Evolutionary conservation across 2,329 filamentous ascomycete species (phyloP).

Genomic region (Rhexocercosporidium sp.): DNA sequence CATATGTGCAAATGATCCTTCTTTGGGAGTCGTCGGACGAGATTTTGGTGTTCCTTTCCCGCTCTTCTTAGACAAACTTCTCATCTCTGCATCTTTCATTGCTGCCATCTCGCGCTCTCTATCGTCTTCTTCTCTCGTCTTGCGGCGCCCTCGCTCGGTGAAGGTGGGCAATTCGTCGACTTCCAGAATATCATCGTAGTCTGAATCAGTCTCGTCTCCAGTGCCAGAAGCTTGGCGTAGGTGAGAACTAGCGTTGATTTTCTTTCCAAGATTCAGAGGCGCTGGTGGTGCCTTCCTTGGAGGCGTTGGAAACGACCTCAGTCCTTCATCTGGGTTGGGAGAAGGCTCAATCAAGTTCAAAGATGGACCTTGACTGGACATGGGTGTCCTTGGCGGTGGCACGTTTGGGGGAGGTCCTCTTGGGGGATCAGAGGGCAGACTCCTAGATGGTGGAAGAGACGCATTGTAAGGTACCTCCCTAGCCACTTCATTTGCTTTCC

Average conservation of each 20-base stretch:
- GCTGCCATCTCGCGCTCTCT: conserved; percentile 73
- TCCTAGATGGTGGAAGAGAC: conserved; percentile 61
- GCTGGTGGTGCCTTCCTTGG: conserved; percentile 84
- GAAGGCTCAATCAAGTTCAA: conserved; percentile 50
- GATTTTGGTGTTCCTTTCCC: conserved; percentile 58
- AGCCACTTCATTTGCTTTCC: conserved; percentile 52
- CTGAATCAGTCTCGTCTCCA: conserved; percentile 74
- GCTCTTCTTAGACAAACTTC: conserved; percentile 77
- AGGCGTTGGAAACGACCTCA: conserved; percentile 60
- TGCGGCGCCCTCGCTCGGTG: conserved; percentile 73
- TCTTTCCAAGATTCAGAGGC: conserved; percentile 72
- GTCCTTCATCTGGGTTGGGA: conserved; percentile 50
- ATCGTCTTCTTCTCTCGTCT: conserved; percentile 89
- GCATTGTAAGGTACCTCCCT: conserved; percentile 55
- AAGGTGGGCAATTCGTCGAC: conserved; percentile 65
- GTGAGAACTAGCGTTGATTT: conserved; percentile 47
- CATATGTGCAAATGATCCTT: conserved; percentile 39
- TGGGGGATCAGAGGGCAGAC: conserved; percentile 51
- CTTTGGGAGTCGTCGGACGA: conserved; percentile 47
- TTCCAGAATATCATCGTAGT: conserved; percentile 80
- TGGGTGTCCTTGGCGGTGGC: conserved; percentile 37
- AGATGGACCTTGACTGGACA: conserved; percentile 32
- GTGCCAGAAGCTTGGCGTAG: conserved; percentile 50
- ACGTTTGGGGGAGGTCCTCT: conserved; percentile 38
- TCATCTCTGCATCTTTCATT: conserved; percentile 68